phyloP scores from a whole-genome alignment of 306 rosid species.

The Dryas octopetala region DNA sequence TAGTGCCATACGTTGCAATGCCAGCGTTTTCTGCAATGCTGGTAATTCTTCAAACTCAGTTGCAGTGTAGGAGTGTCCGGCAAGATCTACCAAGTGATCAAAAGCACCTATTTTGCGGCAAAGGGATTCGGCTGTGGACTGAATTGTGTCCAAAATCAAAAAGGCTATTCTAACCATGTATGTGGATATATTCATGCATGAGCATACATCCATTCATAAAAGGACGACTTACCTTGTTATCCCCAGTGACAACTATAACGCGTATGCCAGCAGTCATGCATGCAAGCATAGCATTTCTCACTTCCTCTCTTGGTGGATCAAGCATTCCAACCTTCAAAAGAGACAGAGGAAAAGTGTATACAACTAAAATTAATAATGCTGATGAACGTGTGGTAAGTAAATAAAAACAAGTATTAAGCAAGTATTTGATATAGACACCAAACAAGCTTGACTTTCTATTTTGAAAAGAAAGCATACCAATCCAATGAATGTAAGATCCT shows the following conservation, averaged over 20 bases:
- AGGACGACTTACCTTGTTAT: conserved; percentile 70
- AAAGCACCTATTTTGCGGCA: conserved; percentile 97
- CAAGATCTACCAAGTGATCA: conserved; percentile 73
- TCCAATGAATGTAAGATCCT: conserved; percentile 94
- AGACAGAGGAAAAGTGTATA: conserved; percentile 11
- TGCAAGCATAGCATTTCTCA: conserved; percentile 85
- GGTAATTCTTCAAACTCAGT: conserved; percentile 95
- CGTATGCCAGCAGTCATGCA: conserved; percentile 99
- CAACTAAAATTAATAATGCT: conserved; percentile 7
- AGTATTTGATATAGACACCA: conserved; percentile 23
- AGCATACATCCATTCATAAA: not conserved
- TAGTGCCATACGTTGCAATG: conserved; percentile 92
- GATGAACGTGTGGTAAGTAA: not conserved
- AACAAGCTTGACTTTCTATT: conserved; percentile 27
- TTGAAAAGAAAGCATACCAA: conserved; percentile 90
- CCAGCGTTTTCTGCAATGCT: conserved; percentile 75
- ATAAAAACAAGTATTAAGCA: not conserved
- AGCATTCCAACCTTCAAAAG: conserved; percentile 87
- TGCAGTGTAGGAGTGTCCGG: conserved; percentile 84
- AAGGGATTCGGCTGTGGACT: conserved; percentile 97
- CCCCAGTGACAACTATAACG: conserved; percentile 98
- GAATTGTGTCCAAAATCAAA: conserved; percentile 37
- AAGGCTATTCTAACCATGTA: conserved; percentile 17
- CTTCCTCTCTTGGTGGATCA: conserved; percentile 99
- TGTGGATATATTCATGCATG: not conserved